Base-by-base conservation (phyloP, 345 rosid genomes). In the Arabis alpina region DNA sequence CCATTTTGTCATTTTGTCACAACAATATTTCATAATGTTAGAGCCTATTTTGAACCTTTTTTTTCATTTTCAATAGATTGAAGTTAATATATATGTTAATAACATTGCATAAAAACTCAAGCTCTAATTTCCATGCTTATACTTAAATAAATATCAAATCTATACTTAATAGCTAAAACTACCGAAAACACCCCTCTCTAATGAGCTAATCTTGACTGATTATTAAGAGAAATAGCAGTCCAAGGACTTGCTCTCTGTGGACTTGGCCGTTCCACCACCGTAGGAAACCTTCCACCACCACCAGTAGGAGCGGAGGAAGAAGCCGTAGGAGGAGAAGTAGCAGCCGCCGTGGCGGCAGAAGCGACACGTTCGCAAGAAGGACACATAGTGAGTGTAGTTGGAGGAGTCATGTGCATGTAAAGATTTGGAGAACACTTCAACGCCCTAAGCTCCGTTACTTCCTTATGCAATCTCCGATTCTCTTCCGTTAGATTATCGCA, bases 351-450 rank as follows among this genome's bases (percentile, higher is more conserved):
- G 9, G 39, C 2, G 1, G 74, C 36, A 0, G 83, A 86, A 27
- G 92, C 82, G 53, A 86, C 93, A 30, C 97, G 91, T 77, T 91
- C 88, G 10, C 96, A 89, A 4, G 97, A 91, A 42, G 96, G 96
- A 65, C 97, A 91, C 97, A 88, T 84, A 6, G 91, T 86, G 51
- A 89, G 93, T 12, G 93, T 91, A 2, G 96, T 91, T 10, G 96
- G 97, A 68, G 97, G 97, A 53, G 80, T 87, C 90, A 86, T 82
- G 24, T 82, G 85, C 93, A 82, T 89, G 81, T 91, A 83, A 30
- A 89, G 83, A 73, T 84, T 82, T 0, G 96, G 90, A 39, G 96
- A 89, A 6, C 83, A 83, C 68, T 89, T 91, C 69, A 91, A 74
- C 44, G 93, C 84, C 53, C 97, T 80, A 4, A 91, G 91, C 80